Evolutionary conservation across 306 rosid genomes (phyloP).

Genomic region (Psophocarpus tetragonolobus): DNA sequence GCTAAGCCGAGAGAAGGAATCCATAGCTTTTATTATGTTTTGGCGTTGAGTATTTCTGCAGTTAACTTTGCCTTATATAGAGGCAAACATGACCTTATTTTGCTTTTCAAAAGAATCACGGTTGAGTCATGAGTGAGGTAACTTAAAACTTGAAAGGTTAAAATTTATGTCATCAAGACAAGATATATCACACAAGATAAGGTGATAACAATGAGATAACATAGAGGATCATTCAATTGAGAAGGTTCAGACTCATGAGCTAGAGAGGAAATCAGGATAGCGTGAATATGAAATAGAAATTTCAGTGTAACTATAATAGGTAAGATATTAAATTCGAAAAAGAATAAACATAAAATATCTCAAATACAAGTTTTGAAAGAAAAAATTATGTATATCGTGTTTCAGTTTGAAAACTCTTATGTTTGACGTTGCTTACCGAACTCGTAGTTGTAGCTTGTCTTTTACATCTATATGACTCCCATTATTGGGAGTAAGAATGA

Average conservation of each 20-base stretch:
- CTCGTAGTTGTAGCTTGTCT: too few species aligned
- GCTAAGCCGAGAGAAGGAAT: constrained; percentile 32
- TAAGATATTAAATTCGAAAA: neutral
- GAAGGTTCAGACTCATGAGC: neutral
- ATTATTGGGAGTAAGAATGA: too few species aligned
- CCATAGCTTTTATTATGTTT: constrained; percentile 34
- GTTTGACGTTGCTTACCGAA: too few species aligned
- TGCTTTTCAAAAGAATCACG: neutral
- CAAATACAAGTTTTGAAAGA: too few species aligned
- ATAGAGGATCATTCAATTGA: neutral
- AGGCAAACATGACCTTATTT: neutral
- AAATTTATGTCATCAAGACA: neutral
- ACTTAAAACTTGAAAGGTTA: neutral
- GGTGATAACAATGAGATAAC: neutral
- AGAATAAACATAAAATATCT: neutral
- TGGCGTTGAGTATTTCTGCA: neutral
- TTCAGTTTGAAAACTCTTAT: too few species aligned
- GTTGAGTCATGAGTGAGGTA: neutral
- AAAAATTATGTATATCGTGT: too few species aligned
- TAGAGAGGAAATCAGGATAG: neutral
- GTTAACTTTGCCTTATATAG: constrained; percentile 30
- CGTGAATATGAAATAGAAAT: constrained; percentile 18
- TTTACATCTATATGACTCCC: too few species aligned
- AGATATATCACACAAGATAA: neutral
- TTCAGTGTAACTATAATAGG: neutral